Conservation (phyloP, 768 basidiomycete species). For the Leccinum arenicola region DNA sequence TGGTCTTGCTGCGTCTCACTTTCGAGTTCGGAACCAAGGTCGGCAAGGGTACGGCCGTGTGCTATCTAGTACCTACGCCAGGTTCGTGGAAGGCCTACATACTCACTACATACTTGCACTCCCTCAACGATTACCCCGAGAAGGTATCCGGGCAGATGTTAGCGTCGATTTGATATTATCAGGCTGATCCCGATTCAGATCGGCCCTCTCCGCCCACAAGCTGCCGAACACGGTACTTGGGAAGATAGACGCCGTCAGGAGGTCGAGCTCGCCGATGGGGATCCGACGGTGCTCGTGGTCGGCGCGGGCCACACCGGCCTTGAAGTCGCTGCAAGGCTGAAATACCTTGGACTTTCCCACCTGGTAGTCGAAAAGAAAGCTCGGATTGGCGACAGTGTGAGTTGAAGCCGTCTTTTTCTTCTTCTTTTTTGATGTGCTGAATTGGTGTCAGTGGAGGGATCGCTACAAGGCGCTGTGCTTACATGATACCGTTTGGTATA, state of each 20-base stretch:
- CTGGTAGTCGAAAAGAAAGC: slow-evolving; percentile 57
- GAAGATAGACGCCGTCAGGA: slow-evolving; percentile 41
- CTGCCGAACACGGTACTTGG: slow-evolving; percentile 57
- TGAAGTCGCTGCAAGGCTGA: slow-evolving; percentile 62
- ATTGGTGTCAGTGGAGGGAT: slow-evolving; percentile 43
- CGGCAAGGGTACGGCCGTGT: slow-evolving; percentile 51
- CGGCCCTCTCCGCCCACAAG: slow-evolving; percentile 41
- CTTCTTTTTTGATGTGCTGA: neutral
- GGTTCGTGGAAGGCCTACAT: slow-evolving; percentile 57
- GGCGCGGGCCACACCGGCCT: slow-evolving; percentile 71
- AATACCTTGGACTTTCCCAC: slow-evolving; percentile 50
- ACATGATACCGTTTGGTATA: slow-evolving; percentile 52
- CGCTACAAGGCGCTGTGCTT: slow-evolving; percentile 58
- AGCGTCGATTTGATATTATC: neutral
- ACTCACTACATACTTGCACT: slow-evolving; percentile 59
- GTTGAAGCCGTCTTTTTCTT: neutral
- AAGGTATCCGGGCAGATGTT: slow-evolving; percentile 22
- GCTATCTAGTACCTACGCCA: slow-evolving; percentile 48
- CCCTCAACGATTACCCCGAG: slow-evolving; percentile 55
- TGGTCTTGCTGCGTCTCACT: slow-evolving; percentile 53
- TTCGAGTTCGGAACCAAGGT: slow-evolving; percentile 53
- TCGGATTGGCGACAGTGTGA: slow-evolving; percentile 47
- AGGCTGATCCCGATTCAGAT: slow-evolving; percentile 9
- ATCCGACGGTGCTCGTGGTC: slow-evolving; percentile 59
- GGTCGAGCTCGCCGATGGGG: slow-evolving; percentile 43